These are phyloP conservation scores for Boletus patriciae DNA, from an alignment of 768 basidiomycete genomes.

Conservation along the genomic window DNA sequence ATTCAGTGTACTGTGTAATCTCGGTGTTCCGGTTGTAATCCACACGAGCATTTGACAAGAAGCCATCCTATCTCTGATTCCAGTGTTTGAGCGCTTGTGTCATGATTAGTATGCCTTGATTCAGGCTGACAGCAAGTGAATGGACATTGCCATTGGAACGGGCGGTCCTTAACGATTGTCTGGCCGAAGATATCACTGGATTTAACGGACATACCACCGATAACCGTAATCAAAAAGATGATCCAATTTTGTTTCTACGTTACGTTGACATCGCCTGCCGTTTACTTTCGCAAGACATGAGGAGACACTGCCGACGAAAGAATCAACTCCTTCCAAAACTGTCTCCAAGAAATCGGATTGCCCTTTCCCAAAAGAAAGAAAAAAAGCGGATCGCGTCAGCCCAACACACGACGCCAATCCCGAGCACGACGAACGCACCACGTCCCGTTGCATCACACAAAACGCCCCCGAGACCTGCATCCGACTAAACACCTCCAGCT, in stretches of 20 bases:
- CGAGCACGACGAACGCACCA: conserved; percentile 43
- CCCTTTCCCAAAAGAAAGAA: conserved; percentile 44
- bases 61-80: neutral
- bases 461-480: conserved; percentile 55
- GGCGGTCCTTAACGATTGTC: neutral
- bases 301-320: conserved; percentile 51
- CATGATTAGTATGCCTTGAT: neutral
- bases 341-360: conserved; percentile 75
- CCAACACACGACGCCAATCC: neutral
- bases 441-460: conserved; percentile 68
- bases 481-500: conserved; percentile 61
- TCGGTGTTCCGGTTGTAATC: conserved; percentile 17
- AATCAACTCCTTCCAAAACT: conserved; percentile 69
- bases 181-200: neutral
- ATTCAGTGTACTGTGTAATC: conserved; percentile 30
- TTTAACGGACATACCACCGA: neutral
- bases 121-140: too few species aligned
- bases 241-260: neutral
- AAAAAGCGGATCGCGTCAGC: neutral
- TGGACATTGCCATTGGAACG: neutral
- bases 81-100: neutral
- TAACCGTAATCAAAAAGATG: neutral
- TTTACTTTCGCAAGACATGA: conserved; percentile 45
- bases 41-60: conserved; percentile 6
- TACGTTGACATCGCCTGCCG: neutral